Conservation (phyloP, 495 filamentous ascomycete genomes). For the Aspergillus funiculosus region DNA sequence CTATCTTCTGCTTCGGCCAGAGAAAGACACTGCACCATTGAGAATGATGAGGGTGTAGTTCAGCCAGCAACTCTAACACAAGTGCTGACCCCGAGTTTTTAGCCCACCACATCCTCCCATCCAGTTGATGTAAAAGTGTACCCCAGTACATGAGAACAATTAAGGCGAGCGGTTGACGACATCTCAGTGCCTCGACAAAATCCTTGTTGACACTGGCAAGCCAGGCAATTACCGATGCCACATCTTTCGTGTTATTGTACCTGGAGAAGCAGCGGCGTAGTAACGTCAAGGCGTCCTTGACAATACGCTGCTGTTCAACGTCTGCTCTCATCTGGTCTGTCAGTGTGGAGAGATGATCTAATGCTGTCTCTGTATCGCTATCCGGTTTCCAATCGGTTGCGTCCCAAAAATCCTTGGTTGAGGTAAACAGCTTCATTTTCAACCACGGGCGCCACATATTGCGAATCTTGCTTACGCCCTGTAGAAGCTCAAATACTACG, state of each 20-base stretch:
- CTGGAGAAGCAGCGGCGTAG: slow-evolving; percentile 29
- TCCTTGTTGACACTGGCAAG: slow-evolving; percentile 33
- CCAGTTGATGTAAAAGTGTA: slow-evolving; percentile 29
- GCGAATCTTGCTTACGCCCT: slow-evolving; percentile 34
- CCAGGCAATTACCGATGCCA: slow-evolving; percentile 34
- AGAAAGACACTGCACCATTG: slow-evolving; percentile 24
- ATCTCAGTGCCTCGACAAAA: slow-evolving; percentile 28
- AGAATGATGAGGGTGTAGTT: slow-evolving; percentile 17
- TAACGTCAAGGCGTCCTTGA: slow-evolving; percentile 27
- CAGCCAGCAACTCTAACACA: slow-evolving; percentile 26
- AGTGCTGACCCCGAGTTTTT: slow-evolving; percentile 28
- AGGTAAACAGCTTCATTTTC: slow-evolving; percentile 24
- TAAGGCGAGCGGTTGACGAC: slow-evolving; percentile 28
- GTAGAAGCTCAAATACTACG: slow-evolving; percentile 33
- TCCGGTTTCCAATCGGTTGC: slow-evolving; percentile 15
- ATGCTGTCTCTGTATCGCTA: slow-evolving; percentile 21
- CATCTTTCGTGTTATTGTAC: slow-evolving; percentile 19
- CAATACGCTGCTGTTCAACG: slow-evolving; percentile 25
- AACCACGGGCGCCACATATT: slow-evolving; percentile 31
- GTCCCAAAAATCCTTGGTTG: slow-evolving; percentile 19
- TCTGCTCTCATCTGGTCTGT: slow-evolving; percentile 25
- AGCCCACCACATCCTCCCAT: slow-evolving; percentile 37
- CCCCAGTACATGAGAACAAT: slow-evolving; percentile 40
- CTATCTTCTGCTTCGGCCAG: slow-evolving; percentile 33
- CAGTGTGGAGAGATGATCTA: slow-evolving; percentile 22